phyloP scores from a whole-genome alignment of 108 stramenopile genomes.

The Mediolabrus comicus region DNA sequence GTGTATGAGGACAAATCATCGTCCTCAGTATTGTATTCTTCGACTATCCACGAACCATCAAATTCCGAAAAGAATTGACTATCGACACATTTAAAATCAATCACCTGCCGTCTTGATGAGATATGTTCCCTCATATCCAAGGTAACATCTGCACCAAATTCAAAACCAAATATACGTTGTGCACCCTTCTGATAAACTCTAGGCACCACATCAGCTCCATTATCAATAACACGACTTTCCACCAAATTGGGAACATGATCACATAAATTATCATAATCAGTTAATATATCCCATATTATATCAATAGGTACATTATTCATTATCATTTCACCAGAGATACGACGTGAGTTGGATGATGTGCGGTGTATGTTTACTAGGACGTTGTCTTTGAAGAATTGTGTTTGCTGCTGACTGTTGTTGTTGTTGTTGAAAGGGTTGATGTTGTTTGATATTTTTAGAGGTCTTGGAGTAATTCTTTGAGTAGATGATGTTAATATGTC shows the following conservation, averaged over 20 bases:
- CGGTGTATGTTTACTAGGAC: constrained; percentile 83
- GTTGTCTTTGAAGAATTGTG: constrained; percentile 25
- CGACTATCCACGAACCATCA: constrained; percentile 77
- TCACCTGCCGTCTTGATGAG: constrained; percentile 12
- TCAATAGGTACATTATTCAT: constrained; percentile 59
- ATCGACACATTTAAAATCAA: constrained; percentile 83
- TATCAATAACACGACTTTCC: constrained; percentile 55
- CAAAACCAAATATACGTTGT: constrained; percentile 92
- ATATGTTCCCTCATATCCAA: constrained; percentile 88
- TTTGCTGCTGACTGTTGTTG: constrained; percentile 9
- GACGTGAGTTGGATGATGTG: constrained; percentile 77
- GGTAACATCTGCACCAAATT: constrained; percentile 86
- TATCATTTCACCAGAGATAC: constrained; percentile 80
- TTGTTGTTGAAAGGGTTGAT: neutral
- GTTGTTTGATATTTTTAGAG: too few species aligned
- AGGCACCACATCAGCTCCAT: constrained; percentile 13
- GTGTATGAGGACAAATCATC: neutral
- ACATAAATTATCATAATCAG: constrained; percentile 84
- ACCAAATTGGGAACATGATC: constrained; percentile 90
- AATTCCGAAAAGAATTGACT: constrained; percentile 87
- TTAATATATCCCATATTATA: constrained; percentile 86
- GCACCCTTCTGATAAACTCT: constrained; percentile 89
- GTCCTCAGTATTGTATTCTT: constrained; percentile 35
- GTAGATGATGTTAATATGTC: neutral
- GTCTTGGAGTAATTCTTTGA: too few species aligned